Evolutionary conservation across 169 alveolate genomes (phyloP).

Genomic region (Plasmodium sp.): DNA sequence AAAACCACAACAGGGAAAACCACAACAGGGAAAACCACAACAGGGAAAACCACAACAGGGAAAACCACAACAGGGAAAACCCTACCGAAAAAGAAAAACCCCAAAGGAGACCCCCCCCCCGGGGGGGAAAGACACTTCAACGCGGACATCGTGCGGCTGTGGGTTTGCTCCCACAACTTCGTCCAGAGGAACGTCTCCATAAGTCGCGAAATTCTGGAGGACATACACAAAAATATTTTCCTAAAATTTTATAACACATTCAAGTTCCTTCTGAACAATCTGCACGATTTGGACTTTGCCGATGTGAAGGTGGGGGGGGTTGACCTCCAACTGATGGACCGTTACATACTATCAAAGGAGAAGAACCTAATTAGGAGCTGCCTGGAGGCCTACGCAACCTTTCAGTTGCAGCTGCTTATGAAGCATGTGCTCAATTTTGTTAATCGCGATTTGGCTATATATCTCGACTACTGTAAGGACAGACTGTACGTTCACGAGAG

Average conservation of each 20-base stretch:
- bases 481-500: slow-evolving; percentile 55
- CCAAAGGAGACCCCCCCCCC: neutral
- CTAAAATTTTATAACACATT: slow-evolving; percentile 60
- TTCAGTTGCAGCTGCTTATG: slow-evolving; percentile 43
- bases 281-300: slow-evolving; percentile 21
- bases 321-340: slow-evolving; percentile 54
- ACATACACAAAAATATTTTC: slow-evolving; percentile 43
- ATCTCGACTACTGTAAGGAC: slow-evolving; percentile 64
- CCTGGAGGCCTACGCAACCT: neutral
- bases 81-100: neutral
- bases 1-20: no score
- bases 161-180: slow-evolving; percentile 69
- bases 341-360: slow-evolving; percentile 33
- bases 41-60: slow-evolving; percentile 94
- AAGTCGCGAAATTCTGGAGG: slow-evolving; percentile 46
- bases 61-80: slow-evolving; percentile 83
- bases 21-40: slow-evolving; percentile 90
- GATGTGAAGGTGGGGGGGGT: neutral
- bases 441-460: slow-evolving; percentile 44
- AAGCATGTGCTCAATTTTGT: slow-evolving; percentile 52
- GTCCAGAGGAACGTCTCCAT: slow-evolving; percentile 23
- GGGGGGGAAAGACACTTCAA: slow-evolving; percentile 9
- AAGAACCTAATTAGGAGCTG: slow-evolving; percentile 28
- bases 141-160: slow-evolving; percentile 66
- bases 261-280: slow-evolving; percentile 51